Evolutionary conservation across 495 filamentous ascomycete species (phyloP), one percentile per base, ranked within the genome.

Genomic region (Penicillium argentinense): DNA sequence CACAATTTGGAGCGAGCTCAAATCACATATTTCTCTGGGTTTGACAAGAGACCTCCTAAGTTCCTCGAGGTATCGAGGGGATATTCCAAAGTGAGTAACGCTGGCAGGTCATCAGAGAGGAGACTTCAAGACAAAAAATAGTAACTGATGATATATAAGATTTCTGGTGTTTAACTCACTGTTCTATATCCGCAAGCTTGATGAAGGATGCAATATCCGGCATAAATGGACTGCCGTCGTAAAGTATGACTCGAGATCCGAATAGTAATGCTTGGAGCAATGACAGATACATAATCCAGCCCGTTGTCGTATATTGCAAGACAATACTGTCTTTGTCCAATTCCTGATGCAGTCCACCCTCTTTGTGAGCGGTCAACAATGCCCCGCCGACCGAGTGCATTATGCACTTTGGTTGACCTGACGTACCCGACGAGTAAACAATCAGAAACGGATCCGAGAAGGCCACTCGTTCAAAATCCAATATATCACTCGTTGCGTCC

Each of bases 231-330:
- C 80, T 86, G 11, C 88, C 87, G 60, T 92, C 88, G 62, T 91
- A 92, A 5, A 89, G 60, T 34, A 92, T 59, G 7, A 78, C 63
- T 23, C 78, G 72, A 0, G 71, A 71, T 6, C 87, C 86, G 18
- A 64, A 57, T 0, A 84, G 56, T 11, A 89, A 67, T 3, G 67
- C 63, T 23, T 66, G 64, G 13, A 86, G 64, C 38, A 71, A 73
- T 14, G 75, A 60, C 23, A 88, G 63, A 62, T 91, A 91, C 87
- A 92, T 92, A 57, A 92, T 91, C 88, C 88, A 92, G 5, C 88
- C 87, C 0, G 84, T 88, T 32, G 79, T 83, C 12, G 76, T 81
- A 51, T 78, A 83, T 66, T 87, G 78, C 57, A 76, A 27, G 4
- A 68, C 62, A 13, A 83, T 76, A 24, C 57, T 76, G 8, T 77